phyloP scores from a whole-genome alignment of 805 yeast genomes.

The Nakazawaea wyomingensis region DNA sequence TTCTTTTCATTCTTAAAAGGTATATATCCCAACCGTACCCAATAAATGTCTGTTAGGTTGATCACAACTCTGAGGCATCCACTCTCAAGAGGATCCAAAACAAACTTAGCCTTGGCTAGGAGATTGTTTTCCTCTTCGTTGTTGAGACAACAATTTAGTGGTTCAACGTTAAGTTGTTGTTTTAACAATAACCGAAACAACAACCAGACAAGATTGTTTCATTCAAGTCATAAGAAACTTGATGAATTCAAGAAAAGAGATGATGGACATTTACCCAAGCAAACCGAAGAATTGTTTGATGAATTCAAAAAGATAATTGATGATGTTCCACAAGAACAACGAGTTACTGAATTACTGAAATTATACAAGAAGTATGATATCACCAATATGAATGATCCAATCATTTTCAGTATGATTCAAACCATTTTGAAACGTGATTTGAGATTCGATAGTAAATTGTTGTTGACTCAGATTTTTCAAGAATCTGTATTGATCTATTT shows the following conservation, averaged over 20 bases:
- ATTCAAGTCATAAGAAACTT: conserved; percentile 12
- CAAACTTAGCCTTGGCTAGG: too few species aligned
- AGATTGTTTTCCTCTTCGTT: too few species aligned
- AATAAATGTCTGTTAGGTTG: too few species aligned
- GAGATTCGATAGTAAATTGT: conserved; percentile 7
- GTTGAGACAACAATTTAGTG: too few species aligned
- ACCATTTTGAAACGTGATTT: conserved; percentile 9
- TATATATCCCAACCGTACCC: too few species aligned
- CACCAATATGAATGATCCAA: conserved; percentile 10
- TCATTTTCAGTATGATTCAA: conserved; percentile 11
- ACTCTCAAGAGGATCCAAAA: too few species aligned
- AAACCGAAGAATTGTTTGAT: conserved; percentile 6
- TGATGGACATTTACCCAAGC: neutral
- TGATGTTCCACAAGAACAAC: conserved; percentile 1
- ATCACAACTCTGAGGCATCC: too few species aligned
- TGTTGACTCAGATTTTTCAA: conserved; percentile 11
- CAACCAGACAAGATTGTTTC: conserved; percentile 12
- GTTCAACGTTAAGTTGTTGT: too few species aligned
- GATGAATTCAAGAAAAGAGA: conserved; percentile 2
- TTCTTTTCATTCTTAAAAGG: too few species aligned
- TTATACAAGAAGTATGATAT: conserved; percentile 9
- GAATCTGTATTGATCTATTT: conserved; percentile 26
- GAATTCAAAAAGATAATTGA: conserved; percentile 11
- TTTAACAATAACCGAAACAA: too few species aligned
- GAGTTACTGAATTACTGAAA: conserved; percentile 9